A percentile compares a stretch with the other conserved stretches of the same genome.
These are phyloP conservation scores for Fonsecaea multimorphosa DNA, from an alignment of 2,329 filamentous ascomycete genomes.

Conservation along the genomic window DNA sequence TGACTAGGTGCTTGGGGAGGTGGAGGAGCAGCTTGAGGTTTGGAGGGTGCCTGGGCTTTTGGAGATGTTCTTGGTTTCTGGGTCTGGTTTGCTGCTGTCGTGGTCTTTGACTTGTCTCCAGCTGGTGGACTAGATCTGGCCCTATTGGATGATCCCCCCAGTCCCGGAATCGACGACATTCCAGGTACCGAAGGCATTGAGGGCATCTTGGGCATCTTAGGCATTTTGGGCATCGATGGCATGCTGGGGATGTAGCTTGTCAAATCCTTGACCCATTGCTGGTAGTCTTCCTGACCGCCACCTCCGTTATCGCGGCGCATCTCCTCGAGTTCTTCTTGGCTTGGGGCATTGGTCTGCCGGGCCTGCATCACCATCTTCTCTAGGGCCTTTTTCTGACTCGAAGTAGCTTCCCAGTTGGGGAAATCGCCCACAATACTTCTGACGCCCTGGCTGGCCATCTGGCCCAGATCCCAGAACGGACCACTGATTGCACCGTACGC, in stretches of 20 bases:
- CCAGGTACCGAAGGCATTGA: constrained; percentile 17
- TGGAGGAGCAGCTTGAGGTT: constrained; percentile 10
- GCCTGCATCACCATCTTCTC: constrained; percentile 31
- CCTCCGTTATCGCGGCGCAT: constrained; percentile 27
- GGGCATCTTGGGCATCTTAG: constrained; percentile 27
- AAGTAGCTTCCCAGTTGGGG: constrained; percentile 29
- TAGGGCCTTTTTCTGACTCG: constrained; percentile 29
- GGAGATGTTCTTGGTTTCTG: constrained; percentile 16
- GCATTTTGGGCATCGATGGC: constrained; percentile 26
- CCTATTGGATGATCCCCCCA: constrained; percentile 17
- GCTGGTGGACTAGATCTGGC: constrained; percentile 5
- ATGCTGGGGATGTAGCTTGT: constrained; percentile 29
- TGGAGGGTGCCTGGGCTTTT: constrained; percentile 12
- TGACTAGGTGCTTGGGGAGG: not conserved
- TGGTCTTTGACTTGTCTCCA: constrained; percentile 1
- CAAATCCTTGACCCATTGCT: constrained; percentile 24
- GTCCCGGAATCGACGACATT: constrained; percentile 26
- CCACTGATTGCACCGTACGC: constrained; percentile 29
- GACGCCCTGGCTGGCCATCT: constrained; percentile 30
- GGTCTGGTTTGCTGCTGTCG: constrained; percentile 16
- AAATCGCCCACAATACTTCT: constrained; percentile 29
- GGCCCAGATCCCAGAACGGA: constrained; percentile 30
- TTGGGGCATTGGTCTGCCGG: constrained; percentile 25
- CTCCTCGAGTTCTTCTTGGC: constrained; percentile 26
- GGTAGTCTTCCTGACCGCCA: constrained; percentile 16